These are phyloP conservation scores for Neopestalotiopsis sp. DNA, from an alignment of 2,329 filamentous ascomycete species.

Conservation along the genomic window DNA sequence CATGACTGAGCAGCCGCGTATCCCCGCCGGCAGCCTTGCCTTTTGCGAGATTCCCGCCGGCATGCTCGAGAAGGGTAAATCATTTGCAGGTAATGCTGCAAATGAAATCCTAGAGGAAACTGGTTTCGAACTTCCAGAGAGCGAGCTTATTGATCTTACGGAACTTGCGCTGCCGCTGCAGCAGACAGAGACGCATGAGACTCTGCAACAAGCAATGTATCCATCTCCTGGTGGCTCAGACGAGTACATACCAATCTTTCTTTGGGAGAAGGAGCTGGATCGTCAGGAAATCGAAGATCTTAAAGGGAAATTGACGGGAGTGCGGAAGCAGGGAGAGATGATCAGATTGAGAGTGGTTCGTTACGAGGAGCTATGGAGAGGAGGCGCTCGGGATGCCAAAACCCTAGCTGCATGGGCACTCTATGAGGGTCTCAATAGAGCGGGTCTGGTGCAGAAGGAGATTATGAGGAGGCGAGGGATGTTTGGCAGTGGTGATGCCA, in stretches of 20 bases:
- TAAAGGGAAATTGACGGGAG: constrained; percentile 57
- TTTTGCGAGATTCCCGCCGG: constrained; percentile 64
- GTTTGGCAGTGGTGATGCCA: not conserved
- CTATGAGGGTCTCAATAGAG: constrained; percentile 50
- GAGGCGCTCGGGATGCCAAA: constrained; percentile 60
- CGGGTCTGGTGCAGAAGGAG: constrained; percentile 1
- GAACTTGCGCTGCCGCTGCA: constrained; percentile 49
- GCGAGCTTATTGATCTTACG: constrained; percentile 59
- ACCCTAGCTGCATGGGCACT: constrained; percentile 58
- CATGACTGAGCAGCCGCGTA: constrained; percentile 60
- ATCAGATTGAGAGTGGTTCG: constrained; percentile 61
- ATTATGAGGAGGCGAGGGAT: not conserved
- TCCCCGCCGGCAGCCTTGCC: constrained; percentile 57
- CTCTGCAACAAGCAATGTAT: constrained; percentile 55
- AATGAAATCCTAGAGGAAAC: constrained; percentile 64
- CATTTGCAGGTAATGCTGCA: constrained; percentile 58
- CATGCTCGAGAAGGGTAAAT: constrained; percentile 61
- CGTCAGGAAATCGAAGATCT: constrained; percentile 51
- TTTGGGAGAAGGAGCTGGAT: constrained; percentile 58
- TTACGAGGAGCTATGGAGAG: constrained; percentile 56
- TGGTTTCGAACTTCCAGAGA: constrained; percentile 51
- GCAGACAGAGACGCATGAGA: constrained; percentile 34
- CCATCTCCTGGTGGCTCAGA: constrained; percentile 61
- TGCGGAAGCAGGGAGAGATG: constrained; percentile 60
- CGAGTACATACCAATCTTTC: constrained; percentile 62